Percentiles rank a stretch among this genome's conserved stretches.
Evolutionary conservation across 2,329 filamentous ascomycete species (phyloP).

Genomic region (Fulvia fulva): DNA sequence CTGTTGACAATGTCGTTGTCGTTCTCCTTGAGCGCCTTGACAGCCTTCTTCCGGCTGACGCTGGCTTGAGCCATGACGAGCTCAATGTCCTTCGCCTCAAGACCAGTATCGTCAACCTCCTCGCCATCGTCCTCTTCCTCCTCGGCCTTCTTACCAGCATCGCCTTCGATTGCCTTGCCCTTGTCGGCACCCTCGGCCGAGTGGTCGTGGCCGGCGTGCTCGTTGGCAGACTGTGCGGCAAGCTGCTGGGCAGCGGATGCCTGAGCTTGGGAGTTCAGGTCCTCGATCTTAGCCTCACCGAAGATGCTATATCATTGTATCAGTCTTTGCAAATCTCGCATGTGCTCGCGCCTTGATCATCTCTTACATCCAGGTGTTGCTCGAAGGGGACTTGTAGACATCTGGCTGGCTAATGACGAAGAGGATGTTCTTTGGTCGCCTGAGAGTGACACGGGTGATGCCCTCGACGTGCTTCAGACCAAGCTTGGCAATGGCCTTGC

Average conservation of each 20-base stretch:
- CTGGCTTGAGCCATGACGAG: constrained; percentile 94
- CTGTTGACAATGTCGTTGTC: constrained; percentile 99
- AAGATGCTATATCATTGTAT: constrained; percentile 67
- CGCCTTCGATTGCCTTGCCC: constrained; percentile 62
- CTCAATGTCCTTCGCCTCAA: constrained; percentile 99
- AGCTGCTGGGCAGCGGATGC: constrained; percentile 94
- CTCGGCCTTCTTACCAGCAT: constrained; percentile 58
- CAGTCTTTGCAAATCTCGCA: constrained; percentile 9
- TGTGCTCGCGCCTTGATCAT: neutral
- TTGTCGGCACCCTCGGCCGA: constrained; percentile 75
- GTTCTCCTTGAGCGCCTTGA: constrained; percentile 98
- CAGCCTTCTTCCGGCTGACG: constrained; percentile 95
- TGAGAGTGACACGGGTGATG: constrained; percentile 96
- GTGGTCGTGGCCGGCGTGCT: constrained; percentile 65
- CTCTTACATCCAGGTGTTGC: constrained; percentile 98
- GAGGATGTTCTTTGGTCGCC: constrained; percentile 98
- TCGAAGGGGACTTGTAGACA: constrained; percentile 98
- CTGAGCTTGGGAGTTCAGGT: constrained; percentile 97
- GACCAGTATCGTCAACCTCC: constrained; percentile 88
- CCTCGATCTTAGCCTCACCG: constrained; percentile 99
- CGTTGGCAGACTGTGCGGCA: constrained; percentile 65
- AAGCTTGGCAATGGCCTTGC: constrained; percentile 98
- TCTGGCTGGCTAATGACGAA: constrained; percentile 99
- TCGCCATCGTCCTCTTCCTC: constrained; percentile 87
- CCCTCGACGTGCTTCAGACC: constrained; percentile 93